Conservation (phyloP, 768 basidiomycete species). For the Amanita molliuscula region DNA sequence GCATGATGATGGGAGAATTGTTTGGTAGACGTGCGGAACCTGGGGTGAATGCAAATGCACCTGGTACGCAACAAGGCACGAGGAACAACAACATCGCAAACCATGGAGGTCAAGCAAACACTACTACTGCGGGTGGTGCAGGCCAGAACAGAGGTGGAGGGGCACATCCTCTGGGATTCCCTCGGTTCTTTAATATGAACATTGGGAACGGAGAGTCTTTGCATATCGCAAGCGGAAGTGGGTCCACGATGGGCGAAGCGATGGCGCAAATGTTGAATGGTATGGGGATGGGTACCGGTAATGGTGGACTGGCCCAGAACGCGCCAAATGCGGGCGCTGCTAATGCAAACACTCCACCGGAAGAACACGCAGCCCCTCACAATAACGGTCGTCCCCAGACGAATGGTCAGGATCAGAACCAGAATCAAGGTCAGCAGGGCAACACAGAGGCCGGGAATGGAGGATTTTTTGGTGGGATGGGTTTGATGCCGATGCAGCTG, state of each 20-base stretch:
- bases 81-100: not conserved
- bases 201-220: conserved; percentile 5
- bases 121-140: not conserved
- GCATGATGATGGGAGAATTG: conserved; percentile 1
- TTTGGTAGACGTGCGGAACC: not conserved
- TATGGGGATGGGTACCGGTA: conserved; percentile 3
- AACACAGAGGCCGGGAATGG: not conserved
- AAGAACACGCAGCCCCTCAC: not conserved
- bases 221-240: conserved; percentile 14
- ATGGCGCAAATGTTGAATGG: conserved; percentile 14
- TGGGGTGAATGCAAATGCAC: not conserved
- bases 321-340: not conserved
- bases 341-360: not conserved
- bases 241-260: conserved; percentile 18
- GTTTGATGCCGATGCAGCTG: not conserved
- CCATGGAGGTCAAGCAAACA: not conserved
- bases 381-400: not conserved
- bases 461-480: not conserved
- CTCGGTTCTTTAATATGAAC: conserved; percentile 5
- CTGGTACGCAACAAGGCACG: not conserved
- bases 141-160: not conserved
- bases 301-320: not conserved
- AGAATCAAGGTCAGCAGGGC: not conserved
- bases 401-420: not conserved
- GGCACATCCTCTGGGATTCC: not conserved